A percentile compares a stretch with the other conserved stretches of the same genome.
These are phyloP conservation scores for Trametes villosa DNA, from an alignment of 768 basidiomycete genomes.

Conservation along the genomic window DNA sequence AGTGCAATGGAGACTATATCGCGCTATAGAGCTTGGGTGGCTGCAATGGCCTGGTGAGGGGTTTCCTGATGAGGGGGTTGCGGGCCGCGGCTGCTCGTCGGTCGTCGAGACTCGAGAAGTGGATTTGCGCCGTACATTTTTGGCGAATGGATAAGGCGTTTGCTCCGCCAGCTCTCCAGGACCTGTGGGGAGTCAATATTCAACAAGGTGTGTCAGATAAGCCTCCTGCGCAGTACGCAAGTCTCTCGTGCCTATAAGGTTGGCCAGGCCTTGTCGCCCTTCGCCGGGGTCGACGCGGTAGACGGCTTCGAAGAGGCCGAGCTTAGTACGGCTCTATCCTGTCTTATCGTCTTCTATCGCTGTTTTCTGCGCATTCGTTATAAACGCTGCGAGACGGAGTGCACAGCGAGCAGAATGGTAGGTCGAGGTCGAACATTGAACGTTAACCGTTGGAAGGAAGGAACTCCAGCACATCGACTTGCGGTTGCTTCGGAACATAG, in stretches of 20 bases:
- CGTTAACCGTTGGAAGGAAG: too few relatives aligned
- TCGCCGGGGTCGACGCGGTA: conserved; percentile 88
- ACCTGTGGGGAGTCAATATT: conserved; percentile 55
- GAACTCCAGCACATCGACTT: too few relatives aligned
- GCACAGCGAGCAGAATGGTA: too few relatives aligned
- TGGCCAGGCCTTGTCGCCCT: conserved; percentile 85
- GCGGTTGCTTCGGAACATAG: too few relatives aligned
- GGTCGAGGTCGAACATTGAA: too few relatives aligned
- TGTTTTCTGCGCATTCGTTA: too few relatives aligned
- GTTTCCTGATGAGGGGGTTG: too few relatives aligned
- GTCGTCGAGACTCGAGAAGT: conserved; percentile 54
- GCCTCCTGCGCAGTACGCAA: conserved; percentile 47
- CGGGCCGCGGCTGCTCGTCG: conserved; percentile 39
- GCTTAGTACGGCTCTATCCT: conserved; percentile 71
- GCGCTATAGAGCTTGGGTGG: too few relatives aligned
- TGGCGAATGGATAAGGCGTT: conserved; percentile 81
- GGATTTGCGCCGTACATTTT: conserved; percentile 73
- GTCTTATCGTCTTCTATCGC: too few relatives aligned
- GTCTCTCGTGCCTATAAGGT: conserved; percentile 87
- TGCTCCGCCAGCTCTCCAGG: conserved; percentile 88
- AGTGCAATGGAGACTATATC: too few relatives aligned
- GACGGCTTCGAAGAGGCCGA: conserved; percentile 80
- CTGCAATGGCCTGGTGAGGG: too few relatives aligned
- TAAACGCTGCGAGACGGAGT: too few relatives aligned
- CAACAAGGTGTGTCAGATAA: not conserved